Base-by-base conservation (phyloP, 129 eudicot genomes). In the Dittrichia graveolens region DNA sequence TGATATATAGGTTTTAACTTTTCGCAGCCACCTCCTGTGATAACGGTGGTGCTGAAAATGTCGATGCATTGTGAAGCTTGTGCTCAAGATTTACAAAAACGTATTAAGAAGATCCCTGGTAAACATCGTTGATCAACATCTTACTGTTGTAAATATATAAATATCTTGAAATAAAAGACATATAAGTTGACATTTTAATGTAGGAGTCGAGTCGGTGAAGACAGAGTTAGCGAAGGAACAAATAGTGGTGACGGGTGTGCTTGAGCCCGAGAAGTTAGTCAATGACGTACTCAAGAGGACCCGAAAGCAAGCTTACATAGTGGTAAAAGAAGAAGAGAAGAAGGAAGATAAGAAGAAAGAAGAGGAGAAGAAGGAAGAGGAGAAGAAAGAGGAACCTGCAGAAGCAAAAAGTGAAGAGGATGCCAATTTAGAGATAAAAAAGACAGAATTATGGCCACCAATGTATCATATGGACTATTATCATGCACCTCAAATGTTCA, bases 51-150 rank as follows among this genome's bases (percentile, higher is more conserved):
- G 75, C 60, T 91, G 68, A 80, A 79, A 77, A 83, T 91, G 65
- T 81, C 81, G n/a, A 91, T 91, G 97, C 97, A 91, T 74, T 91
- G 97, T 75, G 96, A 91, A 0, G 97, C 97, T 8, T 91, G 97
- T 75, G 93, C 97, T 8, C 97, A 84, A 71, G 87, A 9, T 49
- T 60, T 91, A 69, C 84, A 81, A 73, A 88, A 67, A 78, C 77
- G 89, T 72, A 86, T 91, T 63, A 68, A 86, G 6, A 91, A 83
- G 81, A 67, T 91, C 12, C 60, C 80, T 76, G 97, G 97, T 91
- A 39, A 37, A 15, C 13, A 2, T 61, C 40, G n/a, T 15, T 2
- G 2, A 40, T 61, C 48, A 12, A 40, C 31, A 40, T 3, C 31
- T 24, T n/a, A 12, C 35, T 4, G 10, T 50, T 50, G 59, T 34